Percentiles rank a stretch among this genome's conserved stretches.
These are phyloP conservation scores for Xerocomus minutiporus DNA, from an alignment of 1,284 basidiomycete species.

Conservation along the genomic window DNA sequence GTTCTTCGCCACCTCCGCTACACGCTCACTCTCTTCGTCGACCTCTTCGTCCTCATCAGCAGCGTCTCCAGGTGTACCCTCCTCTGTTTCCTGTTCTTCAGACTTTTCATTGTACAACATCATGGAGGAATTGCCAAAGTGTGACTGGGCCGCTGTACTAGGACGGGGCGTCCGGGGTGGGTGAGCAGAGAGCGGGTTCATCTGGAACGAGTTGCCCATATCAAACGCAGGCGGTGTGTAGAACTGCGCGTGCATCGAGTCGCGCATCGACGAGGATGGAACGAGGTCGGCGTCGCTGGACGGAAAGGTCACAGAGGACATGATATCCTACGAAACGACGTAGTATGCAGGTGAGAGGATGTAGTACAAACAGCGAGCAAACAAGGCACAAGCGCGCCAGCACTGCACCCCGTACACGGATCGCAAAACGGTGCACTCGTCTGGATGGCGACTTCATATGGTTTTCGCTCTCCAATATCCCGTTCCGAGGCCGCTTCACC, in stretches of 20 bases:
- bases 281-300: constrained; percentile 35
- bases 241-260: constrained; percentile 34
- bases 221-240: constrained; percentile 42
- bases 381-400: constrained; percentile 12
- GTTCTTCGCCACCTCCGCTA: constrained; percentile 39
- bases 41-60: constrained; percentile 45
- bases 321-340: constrained; percentile 16
- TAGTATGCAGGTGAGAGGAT: not conserved
- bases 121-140: constrained; percentile 15
- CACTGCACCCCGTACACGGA: not conserved
- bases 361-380: constrained; percentile 21
- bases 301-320: constrained; percentile 52
- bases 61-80: constrained; percentile 28
- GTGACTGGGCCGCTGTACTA: constrained; percentile 24
- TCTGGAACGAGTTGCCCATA: constrained; percentile 52
- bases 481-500: constrained; percentile 34
- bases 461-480: constrained; percentile 32
- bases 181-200: constrained; percentile 73
- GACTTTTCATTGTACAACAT: constrained; percentile 31
- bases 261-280: constrained; percentile 37
- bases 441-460: constrained; percentile 27
- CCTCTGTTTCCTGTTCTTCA: constrained; percentile 35
- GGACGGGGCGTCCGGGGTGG: constrained; percentile 67
- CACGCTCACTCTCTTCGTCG: constrained; percentile 40
- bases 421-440: not conserved